Evolutionary conservation across 228 moss, liverwort and hornwort genomes (phyloP).

Genomic region (Sphagnum fallax): DNA sequence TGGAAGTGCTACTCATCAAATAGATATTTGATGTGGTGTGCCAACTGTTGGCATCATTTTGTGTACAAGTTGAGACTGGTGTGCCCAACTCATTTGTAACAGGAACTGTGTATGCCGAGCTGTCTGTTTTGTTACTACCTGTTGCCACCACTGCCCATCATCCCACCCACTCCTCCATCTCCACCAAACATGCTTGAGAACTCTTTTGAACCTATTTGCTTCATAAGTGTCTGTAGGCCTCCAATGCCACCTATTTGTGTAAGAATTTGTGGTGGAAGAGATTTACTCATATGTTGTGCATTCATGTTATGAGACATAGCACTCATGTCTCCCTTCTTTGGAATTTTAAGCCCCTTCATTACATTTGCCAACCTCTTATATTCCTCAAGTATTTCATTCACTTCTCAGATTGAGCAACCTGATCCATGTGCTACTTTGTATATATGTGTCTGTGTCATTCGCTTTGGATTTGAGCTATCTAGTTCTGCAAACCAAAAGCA

Average conservation of each 20-base stretch:
- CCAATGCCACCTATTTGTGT: slow-evolving; percentile 46
- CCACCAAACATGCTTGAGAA: no score
- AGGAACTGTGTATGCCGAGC: no score
- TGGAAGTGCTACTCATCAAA: no score
- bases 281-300: slow-evolving; percentile 50
- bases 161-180: no score
- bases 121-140: no score
- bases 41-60: no score
- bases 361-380: slow-evolving; percentile 41
- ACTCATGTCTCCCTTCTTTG: slow-evolving; percentile 52
- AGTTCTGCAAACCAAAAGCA: slow-evolving; percentile 20
- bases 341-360: slow-evolving; percentile 53
- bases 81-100: no score
- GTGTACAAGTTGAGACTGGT: no score
- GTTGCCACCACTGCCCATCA: no score
- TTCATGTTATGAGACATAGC: slow-evolving; percentile 44
- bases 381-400: slow-evolving; percentile 47
- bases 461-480: slow-evolving; percentile 50
- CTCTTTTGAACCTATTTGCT: slow-evolving; percentile 9
- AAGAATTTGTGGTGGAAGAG: slow-evolving; percentile 51
- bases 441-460: slow-evolving; percentile 29
- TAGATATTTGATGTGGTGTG: no score
- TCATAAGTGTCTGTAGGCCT: slow-evolving; percentile 49
- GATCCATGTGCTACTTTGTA: slow-evolving; percentile 45
- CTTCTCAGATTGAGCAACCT: slow-evolving; percentile 29